Evolutionary conservation across 1,284 basidiomycete species (phyloP).

Genomic region (Mycena citricolor): DNA sequence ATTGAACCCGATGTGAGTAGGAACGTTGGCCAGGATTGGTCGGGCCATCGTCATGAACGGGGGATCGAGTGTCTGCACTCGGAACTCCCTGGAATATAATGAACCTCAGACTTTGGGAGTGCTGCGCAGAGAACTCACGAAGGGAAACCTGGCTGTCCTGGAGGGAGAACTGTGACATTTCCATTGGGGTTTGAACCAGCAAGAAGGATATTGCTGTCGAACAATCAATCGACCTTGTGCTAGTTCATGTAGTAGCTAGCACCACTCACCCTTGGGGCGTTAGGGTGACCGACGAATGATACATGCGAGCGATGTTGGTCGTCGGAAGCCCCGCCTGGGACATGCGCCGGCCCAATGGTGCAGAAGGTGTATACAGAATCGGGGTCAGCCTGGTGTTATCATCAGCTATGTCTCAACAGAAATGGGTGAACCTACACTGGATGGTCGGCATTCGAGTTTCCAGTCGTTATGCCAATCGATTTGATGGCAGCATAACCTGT

Average conservation of each 20-base stretch:
- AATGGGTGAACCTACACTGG: slow-evolving; percentile 44
- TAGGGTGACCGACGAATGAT: slow-evolving; percentile 77
- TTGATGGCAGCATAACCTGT: slow-evolving; percentile 82
- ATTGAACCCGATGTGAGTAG: slow-evolving; percentile 18
- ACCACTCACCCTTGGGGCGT: slow-evolving; percentile 49
- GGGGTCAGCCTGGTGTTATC: slow-evolving; percentile 55
- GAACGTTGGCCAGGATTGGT: slow-evolving; percentile 12
- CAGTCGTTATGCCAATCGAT: slow-evolving; percentile 70
- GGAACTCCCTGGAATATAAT: slow-evolving; percentile 70
- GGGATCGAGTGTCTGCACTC: slow-evolving; percentile 76
- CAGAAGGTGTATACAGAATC: slow-evolving; percentile 70
- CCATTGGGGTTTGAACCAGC: slow-evolving; percentile 83
- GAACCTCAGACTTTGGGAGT: slow-evolving; percentile 27
- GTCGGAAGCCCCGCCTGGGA: slow-evolving; percentile 58
- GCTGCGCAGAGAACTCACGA: slow-evolving; percentile 13
- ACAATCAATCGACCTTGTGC: neutral
- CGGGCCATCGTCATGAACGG: slow-evolving; percentile 55
- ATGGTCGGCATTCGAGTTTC: slow-evolving; percentile 76
- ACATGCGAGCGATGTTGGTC: slow-evolving; percentile 75
- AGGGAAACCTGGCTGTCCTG: slow-evolving; percentile 20
- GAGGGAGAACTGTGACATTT: slow-evolving; percentile 60
- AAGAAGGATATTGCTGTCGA: slow-evolving; percentile 59
- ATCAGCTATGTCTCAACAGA: no score
- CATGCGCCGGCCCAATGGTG: slow-evolving; percentile 63
- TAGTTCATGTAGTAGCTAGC: neutral